A percentile compares a stretch with the other conserved stretches of the same genome.
phyloP scores from a whole-genome alignment of 1,139 yeast genomes.

The Pneumocystis jirovecii region DNA sequence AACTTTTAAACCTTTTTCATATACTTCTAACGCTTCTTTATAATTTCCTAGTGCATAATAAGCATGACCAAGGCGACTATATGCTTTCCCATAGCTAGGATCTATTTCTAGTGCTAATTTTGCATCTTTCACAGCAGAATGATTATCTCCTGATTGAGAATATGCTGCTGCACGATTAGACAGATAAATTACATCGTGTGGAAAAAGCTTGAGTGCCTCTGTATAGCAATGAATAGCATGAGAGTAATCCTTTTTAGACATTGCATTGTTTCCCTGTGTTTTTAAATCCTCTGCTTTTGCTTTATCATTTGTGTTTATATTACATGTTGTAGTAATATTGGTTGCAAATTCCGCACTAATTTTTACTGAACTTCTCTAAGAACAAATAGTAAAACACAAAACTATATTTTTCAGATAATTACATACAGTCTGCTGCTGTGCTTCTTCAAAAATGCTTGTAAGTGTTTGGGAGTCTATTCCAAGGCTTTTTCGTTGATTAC shows the following conservation, averaged over 20 bases:
- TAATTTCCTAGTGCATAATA: conserved; percentile 80
- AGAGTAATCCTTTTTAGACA: conserved; percentile 62
- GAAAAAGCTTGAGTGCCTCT: conserved; percentile 58
- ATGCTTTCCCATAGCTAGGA: conserved; percentile 76
- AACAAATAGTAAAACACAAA: conserved; percentile 11
- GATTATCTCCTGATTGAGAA: conserved; percentile 62
- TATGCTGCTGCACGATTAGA: conserved; percentile 97
- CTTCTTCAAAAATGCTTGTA: conserved; percentile 18
- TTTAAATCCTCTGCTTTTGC: conserved; percentile 33
- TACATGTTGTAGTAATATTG: conserved; percentile 9
- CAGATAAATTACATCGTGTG: conserved; percentile 64
- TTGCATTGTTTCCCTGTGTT: conserved; percentile 76
- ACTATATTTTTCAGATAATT: conserved; percentile 31
- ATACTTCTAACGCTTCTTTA: conserved; percentile 79
- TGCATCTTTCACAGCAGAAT: conserved; percentile 71
- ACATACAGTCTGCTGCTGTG: conserved; percentile 29
- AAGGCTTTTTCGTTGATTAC: conserved; percentile 25
- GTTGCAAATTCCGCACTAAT: conserved; percentile 18
- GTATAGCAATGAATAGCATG: conserved; percentile 66
- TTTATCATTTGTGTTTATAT: conserved; percentile 10
- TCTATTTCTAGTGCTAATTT: conserved; percentile 62
- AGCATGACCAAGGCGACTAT: conserved; percentile 89
- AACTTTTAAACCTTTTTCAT: conserved; percentile 66
- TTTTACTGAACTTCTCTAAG: not conserved
- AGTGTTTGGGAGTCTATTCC: conserved; percentile 1